These are phyloP conservation scores for Metschnikowia noctiluminum DNA, from an alignment of 805 yeast species.

Conservation along the genomic window DNA sequence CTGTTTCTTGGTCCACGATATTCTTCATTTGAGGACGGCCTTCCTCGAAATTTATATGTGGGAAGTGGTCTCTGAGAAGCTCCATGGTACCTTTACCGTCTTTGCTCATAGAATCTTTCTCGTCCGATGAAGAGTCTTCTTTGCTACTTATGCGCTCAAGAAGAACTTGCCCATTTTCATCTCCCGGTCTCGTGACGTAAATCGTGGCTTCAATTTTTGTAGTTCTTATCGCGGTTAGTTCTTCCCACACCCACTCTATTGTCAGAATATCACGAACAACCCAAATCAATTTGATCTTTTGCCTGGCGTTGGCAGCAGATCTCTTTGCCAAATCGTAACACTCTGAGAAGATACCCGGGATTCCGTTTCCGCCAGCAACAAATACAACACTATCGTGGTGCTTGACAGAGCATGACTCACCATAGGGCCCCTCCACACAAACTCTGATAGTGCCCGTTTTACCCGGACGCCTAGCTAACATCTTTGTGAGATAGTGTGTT, in stretches of 20 bases:
- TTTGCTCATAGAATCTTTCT: conserved; percentile 3
- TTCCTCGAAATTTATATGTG: conserved; percentile 17
- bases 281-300: conserved; percentile 16
- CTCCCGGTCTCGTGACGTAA: conserved; percentile 15
- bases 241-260: conserved; percentile 15
- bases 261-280: conserved; percentile 15
- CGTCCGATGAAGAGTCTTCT: conserved; percentile 9
- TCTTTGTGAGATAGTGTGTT: conserved; percentile 30
- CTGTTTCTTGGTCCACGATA: conserved; percentile 36
- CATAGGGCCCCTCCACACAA: conserved; percentile 69
- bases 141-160: conserved; percentile 8
- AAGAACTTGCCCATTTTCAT: not conserved
- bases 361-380: conserved; percentile 74
- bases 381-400: conserved; percentile 54
- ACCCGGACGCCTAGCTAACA: conserved; percentile 29
- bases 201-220: conserved; percentile 14
- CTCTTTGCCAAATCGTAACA: conserved; percentile 29
- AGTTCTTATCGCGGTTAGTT: conserved; percentile 10
- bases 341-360: conserved; percentile 55
- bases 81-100: conserved; percentile 3
- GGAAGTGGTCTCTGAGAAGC: conserved; percentile 12
- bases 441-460: conserved; percentile 29
- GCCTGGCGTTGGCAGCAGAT: conserved; percentile 16
- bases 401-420: conserved; percentile 46
- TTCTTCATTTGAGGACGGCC: conserved; percentile 46